A percentile compares a stretch with the other conserved stretches of the same genome.
Conservation (phyloP, 2,329 filamentous ascomycete genomes). For the Amesomyces nigricolor region DNA sequence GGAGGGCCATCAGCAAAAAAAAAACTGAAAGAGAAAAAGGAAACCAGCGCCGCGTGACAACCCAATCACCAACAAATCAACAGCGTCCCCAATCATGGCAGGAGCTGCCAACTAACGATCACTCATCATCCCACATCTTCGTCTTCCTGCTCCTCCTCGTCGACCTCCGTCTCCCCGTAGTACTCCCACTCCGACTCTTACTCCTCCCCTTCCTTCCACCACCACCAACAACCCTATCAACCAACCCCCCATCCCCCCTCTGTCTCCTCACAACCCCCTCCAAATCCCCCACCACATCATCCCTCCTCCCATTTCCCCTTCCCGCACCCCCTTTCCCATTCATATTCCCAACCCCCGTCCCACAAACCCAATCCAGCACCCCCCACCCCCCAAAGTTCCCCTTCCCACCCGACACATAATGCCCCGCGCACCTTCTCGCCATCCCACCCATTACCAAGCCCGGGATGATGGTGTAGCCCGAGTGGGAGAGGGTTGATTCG, state of each 20-base stretch:
- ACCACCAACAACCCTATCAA: conserved; percentile 19
- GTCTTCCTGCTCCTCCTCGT: no score
- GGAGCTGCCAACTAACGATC: no score
- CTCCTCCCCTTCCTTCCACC: no score
- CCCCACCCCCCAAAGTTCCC: conserved; percentile 61
- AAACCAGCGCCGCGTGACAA: no score
- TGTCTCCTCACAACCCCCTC: conserved; percentile 32
- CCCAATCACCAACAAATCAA: no score
- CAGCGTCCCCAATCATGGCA: no score
- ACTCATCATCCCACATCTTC: no score
- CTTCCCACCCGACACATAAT: conserved; percentile 37
- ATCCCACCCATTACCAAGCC: conserved; percentile 50
- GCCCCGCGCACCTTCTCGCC: conserved; percentile 26
- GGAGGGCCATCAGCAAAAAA: no score
- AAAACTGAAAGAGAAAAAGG: no score
- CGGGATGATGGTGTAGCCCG: conserved; percentile 58
- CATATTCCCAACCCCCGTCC: conserved; percentile 39
- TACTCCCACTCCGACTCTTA: no score
- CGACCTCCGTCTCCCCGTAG: no score
- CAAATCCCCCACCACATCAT: conserved; percentile 29
- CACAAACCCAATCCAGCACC: conserved; percentile 56
- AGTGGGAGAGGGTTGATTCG: conserved; percentile 62
- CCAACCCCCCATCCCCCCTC: conserved; percentile 22
- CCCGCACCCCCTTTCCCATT: conserved; percentile 49
- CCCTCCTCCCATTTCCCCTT: conserved; percentile 49